Evolutionary conservation across 2,329 filamentous ascomycete genomes (phyloP).

Genomic region (Neocucurbitaria cava): DNA sequence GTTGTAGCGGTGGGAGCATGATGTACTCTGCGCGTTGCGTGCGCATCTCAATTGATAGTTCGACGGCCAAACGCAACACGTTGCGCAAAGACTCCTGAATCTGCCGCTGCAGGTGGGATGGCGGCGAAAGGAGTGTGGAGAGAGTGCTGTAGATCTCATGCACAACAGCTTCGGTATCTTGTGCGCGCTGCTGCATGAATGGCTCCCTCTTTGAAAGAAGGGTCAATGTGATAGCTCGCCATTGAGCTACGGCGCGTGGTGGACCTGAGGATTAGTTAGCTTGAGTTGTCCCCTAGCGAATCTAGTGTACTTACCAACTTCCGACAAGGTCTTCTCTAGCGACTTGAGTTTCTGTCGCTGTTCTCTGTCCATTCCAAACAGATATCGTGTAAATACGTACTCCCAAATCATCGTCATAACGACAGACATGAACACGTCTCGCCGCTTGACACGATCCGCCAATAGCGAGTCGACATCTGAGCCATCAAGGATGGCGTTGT

Average conservation of each 20-base stretch:
- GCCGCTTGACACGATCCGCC: conserved; percentile 82
- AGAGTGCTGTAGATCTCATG: conserved; percentile 88
- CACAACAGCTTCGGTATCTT: conserved; percentile 95
- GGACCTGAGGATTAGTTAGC: conserved; percentile 59
- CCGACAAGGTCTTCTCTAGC: conserved; percentile 87
- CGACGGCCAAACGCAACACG: conserved; percentile 87
- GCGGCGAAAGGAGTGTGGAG: conserved; percentile 84
- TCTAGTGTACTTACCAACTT: conserved; percentile 66
- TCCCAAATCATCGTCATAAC: conserved; percentile 99
- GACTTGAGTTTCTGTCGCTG: conserved; percentile 97
- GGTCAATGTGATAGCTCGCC: conserved; percentile 94
- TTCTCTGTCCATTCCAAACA: conserved; percentile 98
- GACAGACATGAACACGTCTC: conserved; percentile 98
- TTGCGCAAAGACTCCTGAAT: conserved; percentile 85
- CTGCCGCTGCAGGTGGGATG: conserved; percentile 78
- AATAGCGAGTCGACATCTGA: conserved; percentile 91
- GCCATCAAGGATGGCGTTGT: conserved; percentile 93
- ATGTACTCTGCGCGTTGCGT: conserved; percentile 96
- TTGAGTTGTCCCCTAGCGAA: not conserved
- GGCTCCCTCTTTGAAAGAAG: conserved; percentile 79
- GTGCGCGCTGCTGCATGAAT: conserved; percentile 83
- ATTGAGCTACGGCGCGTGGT: conserved; percentile 87
- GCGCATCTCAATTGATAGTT: conserved; percentile 94
- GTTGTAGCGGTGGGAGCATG: conserved; percentile 94
- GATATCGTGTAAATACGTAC: conserved; percentile 95